Base-by-base conservation (phyloP, 495 filamentous ascomycete genomes). In the Talaromyces borbonicus region DNA sequence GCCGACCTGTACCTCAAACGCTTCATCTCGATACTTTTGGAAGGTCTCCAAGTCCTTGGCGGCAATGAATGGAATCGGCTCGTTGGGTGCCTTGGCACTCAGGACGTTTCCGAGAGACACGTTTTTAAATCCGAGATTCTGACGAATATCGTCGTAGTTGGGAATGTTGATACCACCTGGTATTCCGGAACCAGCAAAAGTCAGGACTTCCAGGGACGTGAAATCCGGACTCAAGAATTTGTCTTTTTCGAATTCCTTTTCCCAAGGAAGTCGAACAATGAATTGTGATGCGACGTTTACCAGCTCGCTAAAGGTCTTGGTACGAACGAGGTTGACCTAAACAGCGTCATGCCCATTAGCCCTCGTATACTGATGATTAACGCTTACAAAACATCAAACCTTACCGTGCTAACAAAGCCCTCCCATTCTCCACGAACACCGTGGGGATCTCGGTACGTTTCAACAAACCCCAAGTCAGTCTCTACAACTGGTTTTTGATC, bases 391-490 rank as follows among this genome's bases (percentile, higher is more conserved):
- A 3, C 5, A 6, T 22, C 46, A 15, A 20, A 12, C 69, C 66
- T 56, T 49, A 86, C 82, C 52, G 85, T 71, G 25, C 84, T 84
- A 43, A 85, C 85, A 55, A 95, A 92, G 1, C 88, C 90, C 62
- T 97, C 90, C 92, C 92, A 98, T 59, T 98, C 92, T n/a, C 85
- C 90, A 42, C 90, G 74, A 8, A 95, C 79, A 37, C 92, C 90
- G 44, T 87, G 84, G 1, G 92, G 92, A 59, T 98, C 92, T 41
- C 92, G 78, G 57, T 97, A 98, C 0, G 90, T 95, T 66, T 98
- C 92, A 31, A 98, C 83, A 56, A 97, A 98, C 1, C 92, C 92
- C 46, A 97, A 78, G 60, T 97, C 90, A 14, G 75, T 84, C 62
- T 97, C 92, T 14, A 98, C 80, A 61, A 77, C 80, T 5, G 92